A percentile compares a stretch with the other conserved stretches of the same genome.
Conservation (phyloP, 139 green algal species). For the Chlamydomonas eustigma region DNA sequence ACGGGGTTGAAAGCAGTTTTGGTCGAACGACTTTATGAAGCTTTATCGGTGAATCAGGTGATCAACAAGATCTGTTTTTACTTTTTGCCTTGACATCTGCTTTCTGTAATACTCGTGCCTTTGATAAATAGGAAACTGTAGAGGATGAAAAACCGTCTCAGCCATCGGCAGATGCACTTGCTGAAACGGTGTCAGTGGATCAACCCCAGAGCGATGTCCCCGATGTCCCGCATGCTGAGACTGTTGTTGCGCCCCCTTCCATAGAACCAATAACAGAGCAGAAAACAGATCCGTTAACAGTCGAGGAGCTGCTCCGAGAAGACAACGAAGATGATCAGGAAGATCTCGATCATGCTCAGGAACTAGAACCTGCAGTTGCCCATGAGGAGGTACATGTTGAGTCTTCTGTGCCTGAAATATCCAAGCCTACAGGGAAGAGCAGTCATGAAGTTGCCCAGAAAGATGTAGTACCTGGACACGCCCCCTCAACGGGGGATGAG, state of each 20-base stretch:
- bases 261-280: background rate
- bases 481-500: background rate
- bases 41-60: conserved; percentile 12
- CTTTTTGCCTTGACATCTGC: background rate
- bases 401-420: background rate
- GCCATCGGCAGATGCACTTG: background rate
- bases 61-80: background rate
- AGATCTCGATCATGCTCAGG: background rate
- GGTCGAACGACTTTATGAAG: conserved; percentile 13
- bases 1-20: conserved; percentile 38
- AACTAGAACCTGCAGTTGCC: background rate
- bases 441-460: background rate
- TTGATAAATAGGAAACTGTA: background rate
- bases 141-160: background rate
- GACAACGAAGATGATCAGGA: background rate
- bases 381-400: background rate
- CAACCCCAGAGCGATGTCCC: background rate
- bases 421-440: background rate
- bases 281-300: background rate
- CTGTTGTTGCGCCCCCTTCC: background rate
- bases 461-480: background rate
- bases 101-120: background rate
- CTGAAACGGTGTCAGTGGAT: background rate
- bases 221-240: background rate
- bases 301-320: conserved; percentile 6